Evolutionary conservation across 1,284 basidiomycete species (phyloP), one percentile per base, ranked within the genome.

Genomic region (Xerocomus nothofagi): DNA sequence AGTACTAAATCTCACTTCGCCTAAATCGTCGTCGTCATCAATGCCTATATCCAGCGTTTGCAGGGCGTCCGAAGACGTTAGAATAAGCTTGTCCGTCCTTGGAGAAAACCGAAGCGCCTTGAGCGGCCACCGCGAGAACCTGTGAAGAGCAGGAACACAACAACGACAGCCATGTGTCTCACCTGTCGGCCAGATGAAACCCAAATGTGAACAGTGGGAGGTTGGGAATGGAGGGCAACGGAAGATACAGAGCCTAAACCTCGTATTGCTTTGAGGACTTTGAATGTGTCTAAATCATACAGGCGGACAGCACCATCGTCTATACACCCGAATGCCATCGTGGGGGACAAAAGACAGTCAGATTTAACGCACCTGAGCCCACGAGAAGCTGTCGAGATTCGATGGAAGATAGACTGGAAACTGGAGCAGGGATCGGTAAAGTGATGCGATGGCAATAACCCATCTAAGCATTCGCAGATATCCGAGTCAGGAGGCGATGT

Each of bases 221-320:
- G 69, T 21, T 71, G 60, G 54, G 72, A 68, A 9, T 73, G 54
- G 57, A 76, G 79, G 2, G 73, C 68, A 20, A 88, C 70, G 0
- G 83, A 88, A 0, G 86, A 82, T 5, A 91, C 69, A 52, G 86
- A 81, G 5, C 62, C 61, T 2, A 88, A 66, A 12, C 77, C 78
- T 57, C 79, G 75, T 45, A 89, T 70, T 0, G 84, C 88, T 58
- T 79, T 86, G 24, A 76, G 56, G 6, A 88, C 86, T 60, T 77
- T 85, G 53, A 71, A 72, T 0, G 79, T 75, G 3, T 80, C 77
- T 4, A 81, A 68, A 50, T 75, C 69, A 60, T 90, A 91, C 20
- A 87, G 67, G 18, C 88, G 81, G 40, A 90, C 65, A 44, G 77
- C 77, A 11, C 88, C 88, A 65, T 91, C 86, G 55, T 80, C 88